Evolutionary conservation across 2,329 filamentous ascomycete genomes (phyloP).

Genomic region (Aspergillus bombycis): DNA sequence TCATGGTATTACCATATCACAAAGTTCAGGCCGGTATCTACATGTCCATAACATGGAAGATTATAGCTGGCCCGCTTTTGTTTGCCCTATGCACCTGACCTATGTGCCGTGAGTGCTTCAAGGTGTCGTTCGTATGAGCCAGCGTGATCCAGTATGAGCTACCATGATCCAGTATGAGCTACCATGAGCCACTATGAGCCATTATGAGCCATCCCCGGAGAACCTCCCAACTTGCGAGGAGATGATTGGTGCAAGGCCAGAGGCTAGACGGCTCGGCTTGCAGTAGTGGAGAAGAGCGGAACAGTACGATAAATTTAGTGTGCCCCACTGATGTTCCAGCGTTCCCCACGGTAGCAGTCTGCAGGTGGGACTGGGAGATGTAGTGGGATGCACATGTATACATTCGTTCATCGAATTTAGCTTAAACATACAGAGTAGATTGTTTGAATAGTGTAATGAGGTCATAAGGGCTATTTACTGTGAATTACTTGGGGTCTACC

Average conservation of each 20-base stretch:
- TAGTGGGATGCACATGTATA: background rate
- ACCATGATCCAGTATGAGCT: background rate
- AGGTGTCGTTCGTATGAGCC: background rate
- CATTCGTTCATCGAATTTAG: background rate
- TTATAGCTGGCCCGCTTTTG: too few relatives aligned
- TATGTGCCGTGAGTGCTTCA: background rate
- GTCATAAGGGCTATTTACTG: background rate
- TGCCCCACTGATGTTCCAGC: too few relatives aligned
- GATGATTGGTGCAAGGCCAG: background rate
- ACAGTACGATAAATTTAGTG: too few relatives aligned
- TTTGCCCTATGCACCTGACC: accelerated
- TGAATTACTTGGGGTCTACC: background rate
- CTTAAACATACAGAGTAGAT: too few relatives aligned
- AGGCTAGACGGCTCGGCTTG: background rate
- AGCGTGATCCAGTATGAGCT: background rate
- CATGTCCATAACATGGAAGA: too few relatives aligned
- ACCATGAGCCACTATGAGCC: background rate
- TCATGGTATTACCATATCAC: too few relatives aligned
- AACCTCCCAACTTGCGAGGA: background rate
- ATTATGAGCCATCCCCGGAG: background rate
- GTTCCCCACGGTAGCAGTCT: too few relatives aligned
- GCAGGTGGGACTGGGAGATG: too few relatives aligned
- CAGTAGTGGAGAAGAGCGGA: background rate
- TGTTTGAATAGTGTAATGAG: too few relatives aligned
- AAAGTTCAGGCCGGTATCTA: too few relatives aligned